Percentiles rank a stretch among this genome's conserved stretches.
Evolutionary conservation across 495 filamentous ascomycete genomes (phyloP).

Genomic region (Penicillium fimorum): DNA sequence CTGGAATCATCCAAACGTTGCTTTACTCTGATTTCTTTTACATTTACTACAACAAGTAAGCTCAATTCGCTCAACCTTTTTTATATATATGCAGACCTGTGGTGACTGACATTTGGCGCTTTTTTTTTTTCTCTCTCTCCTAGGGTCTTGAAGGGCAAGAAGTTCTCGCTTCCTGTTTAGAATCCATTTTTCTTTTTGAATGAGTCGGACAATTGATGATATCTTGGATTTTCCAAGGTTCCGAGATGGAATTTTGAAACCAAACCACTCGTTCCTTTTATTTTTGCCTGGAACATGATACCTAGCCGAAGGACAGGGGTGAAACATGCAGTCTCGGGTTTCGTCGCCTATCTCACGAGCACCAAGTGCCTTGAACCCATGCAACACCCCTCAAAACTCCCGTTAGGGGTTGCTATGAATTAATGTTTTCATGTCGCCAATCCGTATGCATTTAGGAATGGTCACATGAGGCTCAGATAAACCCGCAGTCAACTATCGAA

Average conservation of each 20-base stretch:
- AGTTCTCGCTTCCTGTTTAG: slow-evolving; percentile 83
- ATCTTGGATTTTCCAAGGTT: background rate
- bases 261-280: slow-evolving; percentile 2
- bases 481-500: background rate
- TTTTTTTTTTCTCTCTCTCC: background rate
- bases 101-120: background rate
- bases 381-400: background rate
- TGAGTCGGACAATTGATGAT: background rate
- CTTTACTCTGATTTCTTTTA: slow-evolving; percentile 99
- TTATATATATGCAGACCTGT: too few relatives aligned
- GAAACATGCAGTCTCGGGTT: too few relatives aligned
- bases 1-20: slow-evolving; percentile 88
- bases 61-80: background rate
- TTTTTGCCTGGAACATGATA: slow-evolving; percentile 1
- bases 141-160: slow-evolving; percentile 80
- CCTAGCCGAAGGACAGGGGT: too few relatives aligned
- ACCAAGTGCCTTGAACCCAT: background rate
- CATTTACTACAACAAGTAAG: slow-evolving; percentile 95
- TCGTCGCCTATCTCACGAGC: background rate
- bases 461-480: background rate
- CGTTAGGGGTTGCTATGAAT: slow-evolving; percentile 12
- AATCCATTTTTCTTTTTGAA: background rate
- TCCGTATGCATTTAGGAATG: slow-evolving; percentile 1
- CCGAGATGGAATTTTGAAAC: background rate
- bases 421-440: slow-evolving; percentile 17